Base-by-base conservation (phyloP, 768 basidiomycete genomes). In the Macrocybe gigantea region DNA sequence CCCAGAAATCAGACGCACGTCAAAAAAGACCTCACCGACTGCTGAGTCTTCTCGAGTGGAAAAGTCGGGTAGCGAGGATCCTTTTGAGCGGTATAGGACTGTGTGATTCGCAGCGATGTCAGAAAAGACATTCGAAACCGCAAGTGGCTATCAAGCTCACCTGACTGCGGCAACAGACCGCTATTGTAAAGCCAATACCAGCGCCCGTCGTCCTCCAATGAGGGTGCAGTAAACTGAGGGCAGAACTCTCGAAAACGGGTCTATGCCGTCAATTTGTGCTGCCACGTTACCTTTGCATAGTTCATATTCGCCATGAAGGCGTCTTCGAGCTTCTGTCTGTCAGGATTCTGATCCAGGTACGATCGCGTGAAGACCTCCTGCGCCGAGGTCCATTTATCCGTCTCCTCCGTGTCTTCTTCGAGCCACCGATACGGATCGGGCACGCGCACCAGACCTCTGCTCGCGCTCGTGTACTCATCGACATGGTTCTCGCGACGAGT, bases 181-280 rank as follows among this genome's bases (percentile, higher is more conserved):
- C 77, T 81, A 64, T 92, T 90, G 58, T 83, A 77, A 57, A 75
- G 78, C 85, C 88, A 88, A 56, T 92, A 93, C 83, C 86, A 92
- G 42, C 75, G 76, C 11, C 73, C 76, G 55, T 90, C 86, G 10
- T 80, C 70, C 51, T 79, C 77, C 45, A 85, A 52, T 9, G 53
- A 61, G 0, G 88, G 89, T 0, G 80, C 67, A 14, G 77, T 78
- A 60, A 87, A 86, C 84, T 87, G 46, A 36, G 43, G 46, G 41
- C 39, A 44, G 33, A 43, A 52, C 41, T 9, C 34, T 43, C 22
- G 22, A 22, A 32, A n/a, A 37, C 10, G 29, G 14, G 35, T 38
- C 11, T n/a, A 40, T 7, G 41, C 41, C 13, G 32, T 14, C 38
- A 36, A 9, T 1, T 15, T 15, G 41, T 31, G 41, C 46, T 32